A percentile compares a stretch with the other conserved stretches of the same genome.
Evolutionary conservation across 441 rosid species (phyloP).

Genomic region (Geranium incanum): DNA sequence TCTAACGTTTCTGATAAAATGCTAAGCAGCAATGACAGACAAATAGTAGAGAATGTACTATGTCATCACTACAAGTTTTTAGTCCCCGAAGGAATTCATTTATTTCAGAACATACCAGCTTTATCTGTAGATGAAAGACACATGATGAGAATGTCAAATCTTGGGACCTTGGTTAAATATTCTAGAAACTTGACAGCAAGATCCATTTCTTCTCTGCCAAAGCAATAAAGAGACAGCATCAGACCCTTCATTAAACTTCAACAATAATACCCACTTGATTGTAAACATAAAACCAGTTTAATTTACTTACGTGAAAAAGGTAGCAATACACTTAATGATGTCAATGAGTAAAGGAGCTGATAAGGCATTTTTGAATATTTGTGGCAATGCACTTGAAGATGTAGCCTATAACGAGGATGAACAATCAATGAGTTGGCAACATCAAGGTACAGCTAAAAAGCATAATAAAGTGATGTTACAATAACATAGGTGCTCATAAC

Average conservation of each 20-base stretch:
- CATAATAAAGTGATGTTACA: neutral
- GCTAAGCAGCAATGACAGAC: neutral
- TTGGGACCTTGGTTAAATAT: constrained; percentile 69
- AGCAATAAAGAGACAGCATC: constrained; percentile 18
- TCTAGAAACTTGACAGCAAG: constrained; percentile 66
- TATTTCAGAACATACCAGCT: constrained; percentile 44
- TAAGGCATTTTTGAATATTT: constrained; percentile 67
- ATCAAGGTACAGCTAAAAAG: constrained; percentile 6
- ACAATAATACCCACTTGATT: constrained; percentile 7
- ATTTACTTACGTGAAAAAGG: constrained; percentile 54
- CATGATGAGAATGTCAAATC: constrained; percentile 70
- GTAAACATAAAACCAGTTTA: neutral
- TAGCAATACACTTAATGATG: constrained; percentile 59
- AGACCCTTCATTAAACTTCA: neutral
- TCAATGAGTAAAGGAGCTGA: constrained; percentile 61
- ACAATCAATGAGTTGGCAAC: constrained; percentile 1
- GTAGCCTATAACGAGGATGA: constrained; percentile 39
- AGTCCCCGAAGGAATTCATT: neutral
- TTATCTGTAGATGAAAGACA: constrained; percentile 66
- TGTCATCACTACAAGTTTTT: neutral
- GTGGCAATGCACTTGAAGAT: constrained; percentile 63
- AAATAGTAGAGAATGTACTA: neutral
- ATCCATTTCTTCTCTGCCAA: constrained; percentile 59
- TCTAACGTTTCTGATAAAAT: neutral
- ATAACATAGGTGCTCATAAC: neutral